These are phyloP conservation scores for Bipolaris zeicola DNA, from an alignment of 2,329 filamentous ascomycete genomes.

Conservation along the genomic window DNA sequence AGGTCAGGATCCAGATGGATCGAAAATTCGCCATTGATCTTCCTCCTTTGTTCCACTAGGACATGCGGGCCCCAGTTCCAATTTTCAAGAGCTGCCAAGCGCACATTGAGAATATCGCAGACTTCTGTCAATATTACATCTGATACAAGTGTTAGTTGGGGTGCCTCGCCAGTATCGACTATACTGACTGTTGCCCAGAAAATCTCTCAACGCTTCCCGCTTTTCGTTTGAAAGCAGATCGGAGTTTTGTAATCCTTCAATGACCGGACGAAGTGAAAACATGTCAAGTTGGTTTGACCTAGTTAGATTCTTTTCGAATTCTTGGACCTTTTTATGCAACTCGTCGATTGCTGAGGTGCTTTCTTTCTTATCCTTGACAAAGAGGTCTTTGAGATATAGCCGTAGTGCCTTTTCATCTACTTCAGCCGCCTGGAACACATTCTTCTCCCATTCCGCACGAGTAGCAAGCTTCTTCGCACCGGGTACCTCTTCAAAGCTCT, in stretches of 20 bases:
- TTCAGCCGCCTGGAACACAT: slow-evolving; percentile 36
- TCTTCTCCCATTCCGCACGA: slow-evolving; percentile 39
- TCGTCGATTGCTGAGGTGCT: slow-evolving; percentile 21
- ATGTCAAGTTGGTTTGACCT: slow-evolving; percentile 40
- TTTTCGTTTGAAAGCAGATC: slow-evolving; percentile 53
- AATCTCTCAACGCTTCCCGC: slow-evolving; percentile 42
- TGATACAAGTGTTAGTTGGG: neutral
- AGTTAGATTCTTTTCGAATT: slow-evolving; percentile 31
- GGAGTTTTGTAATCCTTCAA: slow-evolving; percentile 52
- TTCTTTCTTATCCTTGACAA: slow-evolving; percentile 26
- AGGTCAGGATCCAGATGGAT: slow-evolving; percentile 42
- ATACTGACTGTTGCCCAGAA: slow-evolving; percentile 29
- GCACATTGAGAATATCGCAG: slow-evolving; percentile 42
- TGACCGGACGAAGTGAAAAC: slow-evolving; percentile 47
- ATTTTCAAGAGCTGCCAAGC: slow-evolving; percentile 31
- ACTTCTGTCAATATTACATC: slow-evolving; percentile 39
- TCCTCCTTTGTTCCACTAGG: slow-evolving; percentile 35
- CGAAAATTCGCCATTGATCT: slow-evolving; percentile 36
- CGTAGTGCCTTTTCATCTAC: slow-evolving; percentile 30
- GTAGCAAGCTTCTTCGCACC: slow-evolving; percentile 38
- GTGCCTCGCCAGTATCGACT: neutral
- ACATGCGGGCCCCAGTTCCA: slow-evolving; percentile 42
- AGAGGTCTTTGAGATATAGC: slow-evolving; percentile 32
- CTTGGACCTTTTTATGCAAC: slow-evolving; percentile 24
- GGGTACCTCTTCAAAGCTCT: slow-evolving; percentile 41